phyloP scores from a whole-genome alignment of 2,329 filamentous ascomycete genomes.

The Orbilia oligospora region DNA sequence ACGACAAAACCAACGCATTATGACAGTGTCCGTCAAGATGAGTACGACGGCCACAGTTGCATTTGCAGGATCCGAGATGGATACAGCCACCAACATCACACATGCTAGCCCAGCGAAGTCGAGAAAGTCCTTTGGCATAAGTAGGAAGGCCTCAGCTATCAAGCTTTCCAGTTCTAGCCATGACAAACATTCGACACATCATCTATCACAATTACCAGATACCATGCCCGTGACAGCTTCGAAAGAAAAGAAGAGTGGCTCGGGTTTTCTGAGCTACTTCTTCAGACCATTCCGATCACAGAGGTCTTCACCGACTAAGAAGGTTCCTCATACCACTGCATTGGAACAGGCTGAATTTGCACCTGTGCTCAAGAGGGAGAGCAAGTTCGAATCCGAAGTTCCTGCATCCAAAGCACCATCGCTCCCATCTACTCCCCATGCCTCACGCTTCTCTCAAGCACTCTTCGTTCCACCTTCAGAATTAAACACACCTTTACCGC shows the following conservation, averaged over 20 bases:
- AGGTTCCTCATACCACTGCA: slow-evolving; percentile 43
- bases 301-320: slow-evolving; percentile 47
- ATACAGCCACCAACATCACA: slow-evolving; percentile 39
- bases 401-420: slow-evolving; percentile 44
- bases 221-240: slow-evolving; percentile 38
- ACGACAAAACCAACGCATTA: slow-evolving; percentile 39
- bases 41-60: slow-evolving; percentile 58
- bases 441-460: slow-evolving; percentile 55
- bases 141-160: slow-evolving; percentile 57
- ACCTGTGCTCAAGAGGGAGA: slow-evolving; percentile 34
- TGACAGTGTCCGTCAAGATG: slow-evolving; percentile 54
- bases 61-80: slow-evolving; percentile 61
- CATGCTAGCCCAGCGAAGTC: slow-evolving; percentile 55
- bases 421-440: slow-evolving; percentile 49
- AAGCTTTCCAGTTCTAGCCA: slow-evolving; percentile 33
- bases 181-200: slow-evolving; percentile 41
- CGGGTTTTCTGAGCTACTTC: slow-evolving; percentile 55
- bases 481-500: slow-evolving; percentile 29
- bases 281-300: slow-evolving; percentile 60
- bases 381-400: slow-evolving; percentile 49
- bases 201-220: slow-evolving; percentile 24
- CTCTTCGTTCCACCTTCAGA: slow-evolving; percentile 54
- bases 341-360: slow-evolving; percentile 44
- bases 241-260: slow-evolving; percentile 52
- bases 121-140: slow-evolving; percentile 60